Conservation (phyloP, 805 yeast species). For the Candida krabiensis region DNA sequence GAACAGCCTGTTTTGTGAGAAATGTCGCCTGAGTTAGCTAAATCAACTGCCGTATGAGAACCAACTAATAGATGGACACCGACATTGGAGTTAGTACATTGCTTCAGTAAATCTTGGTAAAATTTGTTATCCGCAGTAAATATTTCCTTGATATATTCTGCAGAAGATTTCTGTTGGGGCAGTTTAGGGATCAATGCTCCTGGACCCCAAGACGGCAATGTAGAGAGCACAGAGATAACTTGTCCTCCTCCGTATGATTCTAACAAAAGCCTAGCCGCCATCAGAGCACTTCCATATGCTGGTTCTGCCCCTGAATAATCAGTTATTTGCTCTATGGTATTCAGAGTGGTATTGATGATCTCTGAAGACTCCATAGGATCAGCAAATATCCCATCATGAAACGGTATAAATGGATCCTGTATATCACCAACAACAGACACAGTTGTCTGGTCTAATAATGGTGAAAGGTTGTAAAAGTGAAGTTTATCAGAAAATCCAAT, state of each 20-base stretch:
- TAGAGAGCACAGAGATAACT: slow-evolving; percentile 63
- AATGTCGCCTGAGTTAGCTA: slow-evolving; percentile 69
- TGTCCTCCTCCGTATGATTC: slow-evolving; percentile 79
- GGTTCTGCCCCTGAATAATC: slow-evolving; percentile 54
- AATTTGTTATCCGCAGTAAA: slow-evolving; percentile 60
- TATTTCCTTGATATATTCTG: slow-evolving; percentile 45
- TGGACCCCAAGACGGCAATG: slow-evolving; percentile 79
- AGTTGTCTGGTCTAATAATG: slow-evolving; percentile 54
- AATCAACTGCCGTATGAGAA: slow-evolving; percentile 60
- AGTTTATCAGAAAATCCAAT: slow-evolving; percentile 72
- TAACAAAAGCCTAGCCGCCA: slow-evolving; percentile 64
- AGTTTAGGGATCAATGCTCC: slow-evolving; percentile 59
- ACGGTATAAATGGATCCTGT: slow-evolving; percentile 80
- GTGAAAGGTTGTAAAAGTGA: slow-evolving; percentile 69
- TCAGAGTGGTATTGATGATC: slow-evolving; percentile 67
- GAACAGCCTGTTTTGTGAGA: slow-evolving; percentile 71
- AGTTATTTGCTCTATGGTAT: slow-evolving; percentile 51
- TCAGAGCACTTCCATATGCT: slow-evolving; percentile 76
- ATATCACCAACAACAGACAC: slow-evolving; percentile 67
- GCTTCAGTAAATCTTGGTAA: slow-evolving; percentile 59
- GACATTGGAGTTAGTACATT: slow-evolving; percentile 55
- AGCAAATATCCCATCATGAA: slow-evolving; percentile 73
- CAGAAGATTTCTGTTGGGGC: slow-evolving; percentile 32
- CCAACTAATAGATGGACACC: slow-evolving; percentile 79
- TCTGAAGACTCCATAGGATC: slow-evolving; percentile 67